phyloP scores from a whole-genome alignment of 2,329 filamentous ascomycete genomes.

The Neonectria coccinea region DNA sequence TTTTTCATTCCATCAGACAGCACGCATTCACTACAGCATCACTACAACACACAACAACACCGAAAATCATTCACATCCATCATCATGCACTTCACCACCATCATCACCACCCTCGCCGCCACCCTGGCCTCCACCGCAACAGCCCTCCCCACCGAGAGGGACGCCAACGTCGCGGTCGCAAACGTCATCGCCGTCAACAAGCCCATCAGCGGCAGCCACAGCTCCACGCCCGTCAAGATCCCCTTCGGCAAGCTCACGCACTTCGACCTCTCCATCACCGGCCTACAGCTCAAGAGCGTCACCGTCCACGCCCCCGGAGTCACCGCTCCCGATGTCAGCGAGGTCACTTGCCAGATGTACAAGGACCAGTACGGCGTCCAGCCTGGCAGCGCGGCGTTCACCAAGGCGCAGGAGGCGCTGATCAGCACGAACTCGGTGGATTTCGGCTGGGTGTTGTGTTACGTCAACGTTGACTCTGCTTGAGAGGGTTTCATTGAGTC shows the following conservation, averaged over 20 bases:
- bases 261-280: conserved; percentile 20
- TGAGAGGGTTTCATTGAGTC: not conserved
- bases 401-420: conserved; percentile 2
- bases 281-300: conserved; percentile 25
- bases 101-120: conserved; percentile 14
- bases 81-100: conserved; percentile 23
- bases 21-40: not conserved
- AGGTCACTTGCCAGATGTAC: conserved; percentile 38
- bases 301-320: conserved; percentile 16
- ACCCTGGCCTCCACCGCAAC: conserved; percentile 19
- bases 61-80: not conserved
- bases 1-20: not conserved
- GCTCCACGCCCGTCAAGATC: conserved; percentile 5
- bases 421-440: conserved; percentile 34
- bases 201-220: not conserved
- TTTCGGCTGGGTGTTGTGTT: conserved; percentile 38
- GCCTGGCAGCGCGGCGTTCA: conserved; percentile 34
- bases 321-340: conserved; percentile 8
- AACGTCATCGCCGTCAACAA: conserved; percentile 23
- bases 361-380: conserved; percentile 34
- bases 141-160: conserved; percentile 10
- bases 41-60: not conserved
- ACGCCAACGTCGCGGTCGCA: conserved; percentile 7
- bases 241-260: conserved; percentile 26
- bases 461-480: conserved; percentile 16